phyloP scores from a whole-genome alignment of 495 filamentous ascomycete species.

The Cercophora scortea region DNA sequence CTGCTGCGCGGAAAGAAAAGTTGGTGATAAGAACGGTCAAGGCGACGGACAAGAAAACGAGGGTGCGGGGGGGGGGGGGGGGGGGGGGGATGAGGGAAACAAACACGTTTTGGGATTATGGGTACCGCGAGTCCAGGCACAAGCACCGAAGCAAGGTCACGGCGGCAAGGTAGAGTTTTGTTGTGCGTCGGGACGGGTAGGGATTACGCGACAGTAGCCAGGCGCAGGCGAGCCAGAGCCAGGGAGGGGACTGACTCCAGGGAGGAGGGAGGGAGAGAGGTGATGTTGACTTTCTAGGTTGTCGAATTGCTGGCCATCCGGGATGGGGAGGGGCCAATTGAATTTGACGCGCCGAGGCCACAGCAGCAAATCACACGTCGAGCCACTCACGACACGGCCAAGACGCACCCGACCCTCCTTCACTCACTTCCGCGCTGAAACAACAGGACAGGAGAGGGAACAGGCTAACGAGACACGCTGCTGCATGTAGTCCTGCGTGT shows the following conservation, averaged over 20 bases:
- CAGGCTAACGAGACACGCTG: too few species aligned
- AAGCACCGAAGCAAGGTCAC: too few species aligned
- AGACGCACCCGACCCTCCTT: too few species aligned
- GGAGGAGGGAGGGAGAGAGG: neutral
- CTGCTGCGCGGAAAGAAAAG: conserved; percentile 2
- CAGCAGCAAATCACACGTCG: conserved; percentile 20
- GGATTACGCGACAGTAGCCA: conserved; percentile 13
- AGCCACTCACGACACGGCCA: neutral
- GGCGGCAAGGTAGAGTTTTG: conserved; percentile 5
- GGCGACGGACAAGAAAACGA: neutral
- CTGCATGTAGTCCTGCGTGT: too few species aligned
- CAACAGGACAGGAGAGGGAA: neutral
- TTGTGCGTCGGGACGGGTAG: conserved; percentile 8
- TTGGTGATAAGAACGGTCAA: neutral
- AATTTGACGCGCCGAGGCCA: conserved; percentile 19
- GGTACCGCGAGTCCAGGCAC: neutral
- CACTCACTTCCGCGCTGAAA: neutral
- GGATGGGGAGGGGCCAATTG: conserved; percentile 11
- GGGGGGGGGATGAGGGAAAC: neutral
- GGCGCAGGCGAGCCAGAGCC: neutral
- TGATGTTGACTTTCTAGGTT: conserved; percentile 16
- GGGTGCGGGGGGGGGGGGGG: neutral
- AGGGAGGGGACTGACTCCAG: neutral
- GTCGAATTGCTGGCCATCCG: conserved; percentile 7
- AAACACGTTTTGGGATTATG: neutral